These are phyloP conservation scores for Chrysopogon serrulatus DNA, from an alignment of 176 grass and related monocot species.

Conservation along the genomic window DNA sequence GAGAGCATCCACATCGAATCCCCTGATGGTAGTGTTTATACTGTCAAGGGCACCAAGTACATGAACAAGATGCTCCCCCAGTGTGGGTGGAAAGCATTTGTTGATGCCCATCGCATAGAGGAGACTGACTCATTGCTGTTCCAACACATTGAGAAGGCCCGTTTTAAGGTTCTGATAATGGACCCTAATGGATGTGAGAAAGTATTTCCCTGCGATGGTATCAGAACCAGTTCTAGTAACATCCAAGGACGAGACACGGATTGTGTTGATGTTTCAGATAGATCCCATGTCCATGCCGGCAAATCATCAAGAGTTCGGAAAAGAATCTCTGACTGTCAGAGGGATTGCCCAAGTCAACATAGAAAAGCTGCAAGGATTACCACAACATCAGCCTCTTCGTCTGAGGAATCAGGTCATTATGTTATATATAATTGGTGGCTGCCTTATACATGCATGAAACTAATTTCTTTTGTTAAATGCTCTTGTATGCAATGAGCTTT, in stretches of 20 bases:
- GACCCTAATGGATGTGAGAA: slow-evolving; percentile 28
- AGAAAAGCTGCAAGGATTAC: not conserved
- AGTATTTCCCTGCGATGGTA: not conserved
- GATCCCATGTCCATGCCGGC: not conserved
- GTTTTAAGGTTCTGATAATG: slow-evolving; percentile 40
- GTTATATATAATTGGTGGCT: not conserved
- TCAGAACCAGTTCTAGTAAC: not conserved
- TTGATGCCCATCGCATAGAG: slow-evolving; percentile 18
- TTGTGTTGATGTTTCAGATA: not conserved
- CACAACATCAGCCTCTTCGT: not conserved
- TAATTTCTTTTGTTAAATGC: not conserved
- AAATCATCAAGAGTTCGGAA: not conserved
- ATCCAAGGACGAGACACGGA: not conserved
- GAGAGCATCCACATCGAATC: slow-evolving; percentile 25
- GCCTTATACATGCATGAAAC: not conserved
- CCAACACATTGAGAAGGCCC: not conserved
- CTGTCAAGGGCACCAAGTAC: slow-evolving; percentile 6
- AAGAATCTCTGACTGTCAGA: not conserved
- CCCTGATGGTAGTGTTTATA: slow-evolving; percentile 25
- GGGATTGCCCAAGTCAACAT: not conserved
- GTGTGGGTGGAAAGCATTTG: slow-evolving; percentile 47
- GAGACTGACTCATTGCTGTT: slow-evolving; percentile 44
- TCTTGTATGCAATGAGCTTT: not conserved
- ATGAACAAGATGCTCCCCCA: not conserved
- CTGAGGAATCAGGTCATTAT: slow-evolving; percentile 25